Conservation (phyloP, 495 filamentous ascomycete species). For the Echria macrotheca region DNA sequence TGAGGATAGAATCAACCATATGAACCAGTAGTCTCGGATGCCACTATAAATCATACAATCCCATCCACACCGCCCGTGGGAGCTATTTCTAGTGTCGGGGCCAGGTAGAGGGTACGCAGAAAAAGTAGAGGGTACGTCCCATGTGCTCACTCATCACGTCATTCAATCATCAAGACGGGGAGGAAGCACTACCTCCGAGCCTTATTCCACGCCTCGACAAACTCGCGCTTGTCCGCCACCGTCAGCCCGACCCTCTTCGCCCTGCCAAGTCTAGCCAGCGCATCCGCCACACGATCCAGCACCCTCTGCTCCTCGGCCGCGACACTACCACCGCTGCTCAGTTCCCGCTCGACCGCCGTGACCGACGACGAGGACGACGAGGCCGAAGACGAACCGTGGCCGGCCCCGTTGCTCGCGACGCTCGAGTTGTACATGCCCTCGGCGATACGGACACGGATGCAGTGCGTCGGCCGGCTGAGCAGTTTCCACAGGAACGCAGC, state of each 20-base stretch:
- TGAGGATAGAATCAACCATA: too few relatives aligned
- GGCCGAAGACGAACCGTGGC: background rate
- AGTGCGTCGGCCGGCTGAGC: constrained; percentile 79
- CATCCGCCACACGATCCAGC: constrained; percentile 72
- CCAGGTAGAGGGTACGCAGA: too few relatives aligned
- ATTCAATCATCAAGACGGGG: too few relatives aligned
- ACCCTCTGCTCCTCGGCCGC: constrained; percentile 55
- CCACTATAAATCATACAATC: too few relatives aligned
- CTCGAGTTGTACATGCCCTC: constrained; percentile 51
- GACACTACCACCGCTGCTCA: constrained; percentile 32
- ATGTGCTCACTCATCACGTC: too few relatives aligned
- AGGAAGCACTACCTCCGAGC: constrained; percentile 25
- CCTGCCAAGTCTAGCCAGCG: constrained; percentile 79
- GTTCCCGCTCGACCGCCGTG: too few relatives aligned
- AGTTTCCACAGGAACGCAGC: constrained; percentile 74
- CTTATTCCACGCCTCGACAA: constrained; percentile 58
- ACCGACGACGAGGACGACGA: too few relatives aligned
- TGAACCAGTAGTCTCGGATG: too few relatives aligned
- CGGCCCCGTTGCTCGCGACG: constrained; percentile 22
- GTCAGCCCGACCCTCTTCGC: constrained; percentile 88
- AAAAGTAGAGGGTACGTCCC: too few relatives aligned
- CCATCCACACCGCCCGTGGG: too few relatives aligned
- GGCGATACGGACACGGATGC: constrained; percentile 83
- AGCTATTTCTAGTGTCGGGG: too few relatives aligned
- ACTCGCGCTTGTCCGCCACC: constrained; percentile 73